These are phyloP conservation scores for Hygrophoropsis aurantiaca DNA, from an alignment of 768 basidiomycete species.

Conservation along the genomic window DNA sequence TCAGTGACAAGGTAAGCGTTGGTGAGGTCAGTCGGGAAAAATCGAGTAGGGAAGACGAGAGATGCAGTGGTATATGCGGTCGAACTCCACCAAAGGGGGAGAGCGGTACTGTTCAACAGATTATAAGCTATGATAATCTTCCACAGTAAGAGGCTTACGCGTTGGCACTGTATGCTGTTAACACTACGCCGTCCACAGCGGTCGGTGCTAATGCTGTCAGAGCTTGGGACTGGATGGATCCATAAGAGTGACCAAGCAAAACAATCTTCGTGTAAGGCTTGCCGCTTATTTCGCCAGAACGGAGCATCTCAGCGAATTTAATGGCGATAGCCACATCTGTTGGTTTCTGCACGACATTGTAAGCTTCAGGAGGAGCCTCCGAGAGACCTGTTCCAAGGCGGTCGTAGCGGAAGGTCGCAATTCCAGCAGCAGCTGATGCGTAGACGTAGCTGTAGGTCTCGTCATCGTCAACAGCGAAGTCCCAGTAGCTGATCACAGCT, in stretches of 20 bases:
- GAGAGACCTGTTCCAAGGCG: constrained; percentile 14
- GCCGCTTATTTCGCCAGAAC: constrained; percentile 4
- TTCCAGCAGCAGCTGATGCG: constrained; percentile 9
- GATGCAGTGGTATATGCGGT: constrained; percentile 5
- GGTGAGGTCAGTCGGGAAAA: constrained; percentile 2
- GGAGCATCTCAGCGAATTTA: constrained; percentile 6
- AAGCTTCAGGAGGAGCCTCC: constrained; percentile 9
- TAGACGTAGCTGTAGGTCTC: constrained; percentile 11
- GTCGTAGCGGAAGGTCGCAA: constrained; percentile 14
- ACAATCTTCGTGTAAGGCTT: constrained; percentile 32
- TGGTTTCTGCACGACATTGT: constrained; percentile 7
- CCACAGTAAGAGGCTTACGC: too few species aligned
- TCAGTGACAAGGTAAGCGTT: constrained; percentile 4
- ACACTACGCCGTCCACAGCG: constrained; percentile 5
- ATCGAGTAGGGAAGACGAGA: constrained; percentile 8
- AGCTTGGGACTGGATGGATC: constrained; percentile 9
- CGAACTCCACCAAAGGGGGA: background rate
- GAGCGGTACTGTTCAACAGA: constrained; percentile 3
- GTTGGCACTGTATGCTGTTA: constrained; percentile 5
- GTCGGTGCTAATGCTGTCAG: constrained; percentile 3
- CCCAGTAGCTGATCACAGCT: constrained; percentile 10
- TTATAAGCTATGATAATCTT: too few species aligned
- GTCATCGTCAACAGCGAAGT: constrained; percentile 3
- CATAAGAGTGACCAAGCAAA: constrained; percentile 30
- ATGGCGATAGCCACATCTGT: constrained; percentile 12